Evolutionary conservation across 2,329 filamentous ascomycete species (phyloP), one percentile per base, ranked within the genome.

Genomic region (Fusarium decemcellulare): DNA sequence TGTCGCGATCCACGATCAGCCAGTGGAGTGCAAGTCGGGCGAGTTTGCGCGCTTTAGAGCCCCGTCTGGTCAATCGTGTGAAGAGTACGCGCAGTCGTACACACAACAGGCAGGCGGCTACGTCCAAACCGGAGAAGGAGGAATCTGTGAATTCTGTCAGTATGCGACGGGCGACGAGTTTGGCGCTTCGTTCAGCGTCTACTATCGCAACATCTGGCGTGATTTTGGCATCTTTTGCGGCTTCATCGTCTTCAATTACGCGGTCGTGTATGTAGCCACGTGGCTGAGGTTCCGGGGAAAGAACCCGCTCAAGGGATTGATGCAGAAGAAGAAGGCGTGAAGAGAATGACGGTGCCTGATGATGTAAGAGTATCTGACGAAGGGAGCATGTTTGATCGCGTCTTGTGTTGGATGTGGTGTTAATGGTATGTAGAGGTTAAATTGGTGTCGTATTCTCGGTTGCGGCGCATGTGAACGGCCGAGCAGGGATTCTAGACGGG

Each of bases 161-260:
- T 91, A 87, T 63, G 81, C 82, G 1, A 85, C 79, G 3, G 91
- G 91, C 0, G 88, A 91, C 68, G 79, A 89, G 70, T 93, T 90
- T 71, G 85, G 88, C 0, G 76, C 76, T 0, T 80, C 82, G 1
- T 90, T 93, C 74, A 91, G 89, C 70, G 83, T 92, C 8, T 88
- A 83, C 52, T 89, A 90, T 48, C 76, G 76, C 2, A 78, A 91
- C 54, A 88, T 90, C 48, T 93, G 91, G 91, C 80, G 90, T 11
- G 81, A 92, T 62, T 92, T 91, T 77, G 83, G 90, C 3, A 88
- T 92, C 54, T 89, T 91, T 69, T 88, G 85, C 75, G 88, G 82
- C 0, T 93, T 87, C 72, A 87, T 91, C 18, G 75, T 85, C 2
- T 92, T 92, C 74, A 92, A 93, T 66, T 92, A 82, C 55, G 66